Evolutionary conservation across 768 basidiomycete species (phyloP).

Genomic region (Leccinum rimulosum): DNA sequence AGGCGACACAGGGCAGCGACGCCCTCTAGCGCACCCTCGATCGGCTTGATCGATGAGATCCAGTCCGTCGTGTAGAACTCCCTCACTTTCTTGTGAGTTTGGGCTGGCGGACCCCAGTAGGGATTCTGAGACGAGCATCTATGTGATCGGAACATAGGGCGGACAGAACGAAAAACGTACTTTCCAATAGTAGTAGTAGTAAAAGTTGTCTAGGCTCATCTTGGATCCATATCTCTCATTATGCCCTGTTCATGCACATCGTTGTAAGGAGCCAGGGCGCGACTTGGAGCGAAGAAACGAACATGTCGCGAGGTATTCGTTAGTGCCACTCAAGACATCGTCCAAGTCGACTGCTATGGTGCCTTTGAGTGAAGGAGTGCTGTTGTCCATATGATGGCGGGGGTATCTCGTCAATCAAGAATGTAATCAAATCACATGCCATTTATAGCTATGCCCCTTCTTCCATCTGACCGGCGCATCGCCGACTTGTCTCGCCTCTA

Average conservation of each 20-base stretch:
- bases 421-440: constrained; percentile 14
- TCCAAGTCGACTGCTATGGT: constrained; percentile 66
- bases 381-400: constrained; percentile 2
- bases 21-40: constrained; percentile 62
- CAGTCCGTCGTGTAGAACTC: constrained; percentile 54
- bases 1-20: constrained; percentile 51
- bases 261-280: background rate
- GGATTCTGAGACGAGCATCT: constrained; percentile 36
- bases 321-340: constrained; percentile 68
- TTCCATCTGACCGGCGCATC: constrained; percentile 37
- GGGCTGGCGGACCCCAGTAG: constrained; percentile 59
- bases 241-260: constrained; percentile 49
- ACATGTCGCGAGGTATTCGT: constrained; percentile 56
- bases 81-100: constrained; percentile 58
- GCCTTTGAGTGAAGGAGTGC: constrained; percentile 23
- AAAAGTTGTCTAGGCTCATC: constrained; percentile 56
- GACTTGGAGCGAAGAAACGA: background rate
- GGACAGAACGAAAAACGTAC: constrained; percentile 28
- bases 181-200: constrained; percentile 81
- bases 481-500: constrained; percentile 53
- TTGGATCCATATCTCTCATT: constrained; percentile 54
- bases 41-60: constrained; percentile 46
- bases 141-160: background rate
- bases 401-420: background rate
- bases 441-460: constrained; percentile 24